phyloP scores from a whole-genome alignment of 129 eudicot species.

The Gnaphalium uliginosum region DNA sequence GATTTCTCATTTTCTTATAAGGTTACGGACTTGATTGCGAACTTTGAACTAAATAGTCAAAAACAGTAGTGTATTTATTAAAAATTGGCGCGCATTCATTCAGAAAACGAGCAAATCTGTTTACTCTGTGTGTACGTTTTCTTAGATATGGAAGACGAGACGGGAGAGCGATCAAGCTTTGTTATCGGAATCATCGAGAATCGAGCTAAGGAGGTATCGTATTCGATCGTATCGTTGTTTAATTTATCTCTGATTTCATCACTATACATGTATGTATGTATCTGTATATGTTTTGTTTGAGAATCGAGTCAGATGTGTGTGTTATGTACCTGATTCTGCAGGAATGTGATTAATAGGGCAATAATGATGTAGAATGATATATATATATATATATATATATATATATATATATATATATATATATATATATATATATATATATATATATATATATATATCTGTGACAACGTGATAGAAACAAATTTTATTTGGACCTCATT shows the following conservation, averaged over 20 bases:
- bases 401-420: no score
- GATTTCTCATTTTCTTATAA: no score
- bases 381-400: no score
- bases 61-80: background rate
- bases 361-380: no score
- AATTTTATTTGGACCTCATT: no score
- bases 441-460: no score
- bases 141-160: slow-evolving; percentile 65
- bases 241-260: slow-evolving; percentile 16
- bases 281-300: background rate
- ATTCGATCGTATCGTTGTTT: background rate
- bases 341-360: background rate
- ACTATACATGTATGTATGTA: background rate
- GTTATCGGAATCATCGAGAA: slow-evolving; percentile 87
- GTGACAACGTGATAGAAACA: no score
- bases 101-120: background rate
- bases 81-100: slow-evolving; percentile 18
- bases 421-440: no score
- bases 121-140: background rate
- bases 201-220: slow-evolving; percentile 87
- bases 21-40: background rate
- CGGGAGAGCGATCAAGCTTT: slow-evolving; percentile 83
- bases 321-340: background rate
- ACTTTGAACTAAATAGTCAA: slow-evolving; percentile 6
- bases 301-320: background rate